These are phyloP conservation scores for Pestalotiopsis sp. DNA, from an alignment of 2,329 filamentous ascomycete genomes.

Conservation along the genomic window DNA sequence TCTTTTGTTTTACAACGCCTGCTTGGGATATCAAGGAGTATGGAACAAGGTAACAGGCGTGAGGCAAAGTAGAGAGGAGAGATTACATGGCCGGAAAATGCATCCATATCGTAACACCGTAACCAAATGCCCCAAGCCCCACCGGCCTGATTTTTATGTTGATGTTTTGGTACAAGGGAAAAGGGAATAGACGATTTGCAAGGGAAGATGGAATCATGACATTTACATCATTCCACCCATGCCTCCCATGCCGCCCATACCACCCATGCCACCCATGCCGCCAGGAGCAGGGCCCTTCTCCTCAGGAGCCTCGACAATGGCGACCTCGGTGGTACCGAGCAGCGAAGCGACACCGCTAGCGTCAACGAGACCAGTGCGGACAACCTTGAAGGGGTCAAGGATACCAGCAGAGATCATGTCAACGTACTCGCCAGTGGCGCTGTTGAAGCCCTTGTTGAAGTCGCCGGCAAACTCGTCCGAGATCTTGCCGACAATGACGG, in stretches of 20 bases:
- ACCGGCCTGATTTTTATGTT: constrained; percentile 12
- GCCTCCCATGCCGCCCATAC: constrained; percentile 51
- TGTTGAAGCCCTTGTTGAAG: constrained; percentile 99
- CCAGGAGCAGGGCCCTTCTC: constrained; percentile 72
- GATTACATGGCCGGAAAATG: constrained; percentile 39
- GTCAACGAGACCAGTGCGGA: constrained; percentile 92
- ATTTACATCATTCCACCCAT: constrained; percentile 46
- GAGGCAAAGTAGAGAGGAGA: constrained; percentile 33
- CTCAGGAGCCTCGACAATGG: constrained; percentile 93
- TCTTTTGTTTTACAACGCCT: constrained; percentile 28
- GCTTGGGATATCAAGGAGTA: constrained; percentile 32
- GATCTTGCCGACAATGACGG: constrained; percentile 96
- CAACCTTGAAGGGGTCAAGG: constrained; percentile 98
- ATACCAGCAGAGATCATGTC: constrained; percentile 98
- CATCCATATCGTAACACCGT: constrained; percentile 48
- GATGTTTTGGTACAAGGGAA: constrained; percentile 35
- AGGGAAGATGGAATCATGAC: constrained; percentile 15
- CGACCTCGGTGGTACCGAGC: constrained; percentile 96
- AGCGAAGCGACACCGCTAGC: constrained; percentile 95
- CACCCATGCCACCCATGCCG: constrained; percentile 69
- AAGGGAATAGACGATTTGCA: constrained; percentile 20
- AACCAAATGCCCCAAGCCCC: constrained; percentile 48
- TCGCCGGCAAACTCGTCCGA: constrained; percentile 88
- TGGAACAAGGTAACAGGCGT: constrained; percentile 21
- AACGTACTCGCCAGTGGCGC: constrained; percentile 94